phyloP scores from a whole-genome alignment of 163 green algal species.

The Trebouxia gelatinosa region DNA sequence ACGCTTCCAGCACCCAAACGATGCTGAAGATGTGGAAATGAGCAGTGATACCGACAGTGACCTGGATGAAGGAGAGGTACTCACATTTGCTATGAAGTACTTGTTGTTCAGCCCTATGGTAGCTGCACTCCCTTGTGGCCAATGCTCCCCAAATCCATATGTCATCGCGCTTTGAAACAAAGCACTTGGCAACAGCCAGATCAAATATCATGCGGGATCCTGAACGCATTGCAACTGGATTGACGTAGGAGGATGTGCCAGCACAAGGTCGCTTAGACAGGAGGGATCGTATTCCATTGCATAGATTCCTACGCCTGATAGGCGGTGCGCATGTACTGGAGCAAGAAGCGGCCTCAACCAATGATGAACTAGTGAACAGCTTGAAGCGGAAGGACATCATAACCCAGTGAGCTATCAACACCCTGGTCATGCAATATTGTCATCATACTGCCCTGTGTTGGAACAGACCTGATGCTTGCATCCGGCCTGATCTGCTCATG shows the following conservation, averaged over 20 bases:
- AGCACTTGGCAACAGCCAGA: background rate
- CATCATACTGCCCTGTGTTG: background rate
- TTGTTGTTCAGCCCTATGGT: too few relatives aligned
- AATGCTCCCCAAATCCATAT: background rate
- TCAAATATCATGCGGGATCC: background rate
- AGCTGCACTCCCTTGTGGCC: background rate
- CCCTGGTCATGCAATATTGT: background rate
- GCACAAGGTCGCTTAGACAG: background rate
- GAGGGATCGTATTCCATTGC: conserved; percentile 18
- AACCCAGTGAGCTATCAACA: background rate
- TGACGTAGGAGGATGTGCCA: background rate
- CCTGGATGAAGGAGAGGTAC: conserved; percentile 10
- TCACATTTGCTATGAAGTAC: too few relatives aligned
- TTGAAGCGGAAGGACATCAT: conserved; percentile 18
- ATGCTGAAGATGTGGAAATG: background rate
- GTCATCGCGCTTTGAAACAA: background rate
- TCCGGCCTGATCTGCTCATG: background rate
- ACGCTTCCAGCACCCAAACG: conserved; percentile 3
- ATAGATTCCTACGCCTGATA: conserved; percentile 24
- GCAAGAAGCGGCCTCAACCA: conserved; percentile 2
- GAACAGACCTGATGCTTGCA: background rate
- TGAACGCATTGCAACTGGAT: background rate
- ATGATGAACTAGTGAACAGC: conserved; percentile 23
- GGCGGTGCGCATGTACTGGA: background rate
- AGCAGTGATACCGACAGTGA: background rate